These are phyloP conservation scores for Paulownia fortunei DNA, from an alignment of 257 asterid genomes.

Conservation along the genomic window DNA sequence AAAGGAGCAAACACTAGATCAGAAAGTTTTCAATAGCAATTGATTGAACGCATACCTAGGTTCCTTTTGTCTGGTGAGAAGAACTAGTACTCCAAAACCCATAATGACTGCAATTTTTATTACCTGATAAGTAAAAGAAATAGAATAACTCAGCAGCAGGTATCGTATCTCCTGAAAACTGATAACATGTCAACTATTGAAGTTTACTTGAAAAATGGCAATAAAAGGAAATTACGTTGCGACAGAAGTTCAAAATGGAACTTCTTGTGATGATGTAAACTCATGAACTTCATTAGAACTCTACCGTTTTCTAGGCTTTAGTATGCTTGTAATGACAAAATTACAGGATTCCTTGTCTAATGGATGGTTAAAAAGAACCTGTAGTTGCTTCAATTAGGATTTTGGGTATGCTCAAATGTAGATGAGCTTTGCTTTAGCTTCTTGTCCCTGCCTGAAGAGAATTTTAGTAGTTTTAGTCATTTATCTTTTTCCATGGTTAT, in stretches of 20 bases:
- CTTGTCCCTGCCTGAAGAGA: too few species aligned
- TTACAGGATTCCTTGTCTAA: too few species aligned
- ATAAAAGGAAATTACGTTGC: background rate
- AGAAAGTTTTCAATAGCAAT: background rate
- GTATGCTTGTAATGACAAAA: background rate
- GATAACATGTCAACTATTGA: background rate
- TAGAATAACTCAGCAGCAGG: background rate
- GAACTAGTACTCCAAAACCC: conserved; percentile 84
- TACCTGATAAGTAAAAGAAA: conserved; percentile 50
- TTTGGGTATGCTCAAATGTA: too few species aligned
- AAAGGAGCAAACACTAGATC: too few species aligned
- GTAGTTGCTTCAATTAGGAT: too few species aligned
- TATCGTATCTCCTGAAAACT: background rate
- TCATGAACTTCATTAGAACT: too few species aligned
- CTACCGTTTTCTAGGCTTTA: too few species aligned
- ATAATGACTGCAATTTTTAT: conserved; percentile 64
- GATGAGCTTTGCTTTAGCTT: too few species aligned
- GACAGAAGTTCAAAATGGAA: background rate
- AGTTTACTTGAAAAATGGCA: background rate
- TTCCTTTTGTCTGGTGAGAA: conserved; percentile 81
- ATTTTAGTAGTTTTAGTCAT: too few species aligned
- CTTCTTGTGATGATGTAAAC: background rate
- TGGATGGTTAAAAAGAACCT: too few species aligned
- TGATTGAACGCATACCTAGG: conserved; percentile 39
- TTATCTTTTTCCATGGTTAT: too few species aligned